Evolutionary conservation across 345 rosid species (phyloP), one percentile per base, ranked within the genome.

Genomic region (Citrus unshiu): DNA sequence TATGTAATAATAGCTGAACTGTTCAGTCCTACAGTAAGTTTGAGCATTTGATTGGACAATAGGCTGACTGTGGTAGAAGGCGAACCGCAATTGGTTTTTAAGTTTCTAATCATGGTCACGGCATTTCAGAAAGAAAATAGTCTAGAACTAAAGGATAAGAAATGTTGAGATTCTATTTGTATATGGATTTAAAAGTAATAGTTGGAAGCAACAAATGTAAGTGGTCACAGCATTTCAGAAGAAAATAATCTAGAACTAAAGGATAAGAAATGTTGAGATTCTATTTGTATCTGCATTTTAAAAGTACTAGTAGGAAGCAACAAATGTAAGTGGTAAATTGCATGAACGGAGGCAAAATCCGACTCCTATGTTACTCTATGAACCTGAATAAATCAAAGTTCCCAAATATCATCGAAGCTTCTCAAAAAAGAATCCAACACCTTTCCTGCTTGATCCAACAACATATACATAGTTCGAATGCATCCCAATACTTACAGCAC

Each of bases 1-100:
- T 25, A 90, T 76, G 84, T 83, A 82, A 78, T 85, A 84, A 57
- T 85, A 84, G 82, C 80, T 68, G 39, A 60, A 80, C 24, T 85
- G 85, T 70, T 87, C 91, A 1, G 80, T 84, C 79, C 32, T 71
- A 73, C 82, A 79, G 73, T 60, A 25, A 7, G 84, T 73, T 56
- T 51, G 30, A 32, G 25, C 34, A 66, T 37, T 73, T 24, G 43
- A 37, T n/a, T 16, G 34, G 16, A 24, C 67, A 59, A 6, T 12
- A 32, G 71, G 7, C 27, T 65, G 78, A 49, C 49, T n/a, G 32
- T 56, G 34, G 10, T 35, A 30, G 37, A 14, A 75, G 30, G 34
- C 2, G 63, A 35, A 75, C 35, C 63, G 62, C 6, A 12, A 4
- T 49, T 75, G 71, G 63, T 12, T 49, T 46, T 76, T 39, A 65